These are phyloP conservation scores for Neotropicomus parvogracilis DNA, from an alignment of 1,284 basidiomycete genomes.

Conservation along the genomic window DNA sequence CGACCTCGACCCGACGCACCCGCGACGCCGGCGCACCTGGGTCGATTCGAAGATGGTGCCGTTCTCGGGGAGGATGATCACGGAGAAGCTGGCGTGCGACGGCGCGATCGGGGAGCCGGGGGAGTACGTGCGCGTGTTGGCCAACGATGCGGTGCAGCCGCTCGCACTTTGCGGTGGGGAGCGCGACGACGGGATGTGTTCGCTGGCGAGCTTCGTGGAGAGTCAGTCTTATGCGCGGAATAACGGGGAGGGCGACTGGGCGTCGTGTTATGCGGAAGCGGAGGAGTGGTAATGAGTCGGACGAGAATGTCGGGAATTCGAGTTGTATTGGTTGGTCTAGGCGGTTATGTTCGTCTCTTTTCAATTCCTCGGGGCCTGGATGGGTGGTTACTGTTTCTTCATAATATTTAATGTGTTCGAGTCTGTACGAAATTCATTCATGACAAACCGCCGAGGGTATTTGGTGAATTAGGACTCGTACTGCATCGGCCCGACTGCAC, in stretches of 20 bases:
- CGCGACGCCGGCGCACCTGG: conserved; percentile 49
- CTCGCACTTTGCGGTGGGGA: conserved; percentile 57
- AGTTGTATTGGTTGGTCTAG: too few relatives aligned
- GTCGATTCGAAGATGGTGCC: conserved; percentile 51
- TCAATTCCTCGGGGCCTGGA: too few relatives aligned
- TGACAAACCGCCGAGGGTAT: too few relatives aligned
- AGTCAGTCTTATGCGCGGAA: conserved; percentile 64
- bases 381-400: too few relatives aligned
- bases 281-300: too few relatives aligned
- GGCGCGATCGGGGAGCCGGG: conserved; percentile 1
- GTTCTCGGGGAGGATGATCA: conserved; percentile 59
- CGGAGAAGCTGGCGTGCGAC: conserved; percentile 53
- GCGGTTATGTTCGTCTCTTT: too few relatives aligned
- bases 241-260: conserved; percentile 63
- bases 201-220: conserved; percentile 59
- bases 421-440: too few relatives aligned
- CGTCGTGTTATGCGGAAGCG: conserved; percentile 41
- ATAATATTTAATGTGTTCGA: too few relatives aligned
- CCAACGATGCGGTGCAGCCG: conserved; percentile 64
- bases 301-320: too few relatives aligned
- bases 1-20: conserved; percentile 40
- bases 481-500: too few relatives aligned
- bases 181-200: conserved; percentile 52
- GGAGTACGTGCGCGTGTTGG: conserved; percentile 56
- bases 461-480: too few relatives aligned